These are phyloP conservation scores for Metarhizium anisopliae DNA, from an alignment of 2,329 filamentous ascomycete species.

Conservation along the genomic window DNA sequence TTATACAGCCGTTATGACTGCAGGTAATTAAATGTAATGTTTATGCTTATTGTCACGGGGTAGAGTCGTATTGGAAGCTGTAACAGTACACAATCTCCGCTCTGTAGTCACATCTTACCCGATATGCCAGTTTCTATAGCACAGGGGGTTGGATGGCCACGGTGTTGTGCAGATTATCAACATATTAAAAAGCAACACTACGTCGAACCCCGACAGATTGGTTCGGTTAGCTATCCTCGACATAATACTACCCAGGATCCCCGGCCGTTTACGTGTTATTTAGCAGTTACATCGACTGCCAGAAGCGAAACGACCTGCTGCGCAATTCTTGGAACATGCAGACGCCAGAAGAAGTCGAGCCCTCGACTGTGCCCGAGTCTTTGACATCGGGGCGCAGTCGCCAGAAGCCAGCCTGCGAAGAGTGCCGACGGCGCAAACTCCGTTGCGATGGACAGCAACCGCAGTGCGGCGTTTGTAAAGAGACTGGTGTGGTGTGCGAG, in stretches of 20 bases:
- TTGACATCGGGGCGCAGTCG: background rate
- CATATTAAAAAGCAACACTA: background rate
- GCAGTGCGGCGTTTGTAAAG: slow-evolving; percentile 4
- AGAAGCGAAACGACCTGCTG: background rate
- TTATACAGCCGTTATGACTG: background rate
- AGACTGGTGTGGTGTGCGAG: slow-evolving; percentile 4
- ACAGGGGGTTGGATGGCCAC: background rate
- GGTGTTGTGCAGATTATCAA: background rate
- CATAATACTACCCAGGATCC: background rate
- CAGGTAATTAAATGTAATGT: background rate
- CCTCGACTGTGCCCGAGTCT: background rate
- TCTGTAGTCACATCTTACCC: background rate
- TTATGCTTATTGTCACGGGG: background rate
- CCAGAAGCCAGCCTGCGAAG: slow-evolving; percentile 7
- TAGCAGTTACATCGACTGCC: background rate
- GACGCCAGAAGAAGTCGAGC: background rate
- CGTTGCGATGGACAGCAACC: slow-evolving; percentile 7
- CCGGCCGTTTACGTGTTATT: background rate
- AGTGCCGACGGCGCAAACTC: slow-evolving; percentile 8
- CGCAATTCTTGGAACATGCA: background rate
- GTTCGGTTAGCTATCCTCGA: background rate
- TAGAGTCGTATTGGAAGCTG: background rate
- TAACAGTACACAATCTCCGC: background rate
- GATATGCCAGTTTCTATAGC: background rate
- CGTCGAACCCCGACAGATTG: background rate